Evolutionary conservation across 2,329 filamentous ascomycete species (phyloP).

Genomic region (Fonsecaea monophora): DNA sequence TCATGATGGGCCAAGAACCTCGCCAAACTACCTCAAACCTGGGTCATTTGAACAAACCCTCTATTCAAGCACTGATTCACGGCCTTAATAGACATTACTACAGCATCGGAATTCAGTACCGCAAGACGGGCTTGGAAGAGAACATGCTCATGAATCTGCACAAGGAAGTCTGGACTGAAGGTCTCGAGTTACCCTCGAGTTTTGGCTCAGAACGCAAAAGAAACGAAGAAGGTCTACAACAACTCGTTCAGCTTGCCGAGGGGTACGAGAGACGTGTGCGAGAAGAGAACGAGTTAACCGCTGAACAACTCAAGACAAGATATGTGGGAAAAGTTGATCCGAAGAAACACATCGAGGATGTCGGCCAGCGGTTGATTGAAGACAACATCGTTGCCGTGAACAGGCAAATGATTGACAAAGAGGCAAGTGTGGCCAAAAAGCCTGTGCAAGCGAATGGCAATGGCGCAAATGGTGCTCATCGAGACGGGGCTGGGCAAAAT

Average conservation of each 20-base stretch:
- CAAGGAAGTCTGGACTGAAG: constrained; percentile 99
- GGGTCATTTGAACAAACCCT: constrained; percentile 97
- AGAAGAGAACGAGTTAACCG: constrained; percentile 95
- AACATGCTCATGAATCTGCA: constrained; percentile 99
- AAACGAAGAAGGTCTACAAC: constrained; percentile 87
- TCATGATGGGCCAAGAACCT: constrained; percentile 98
- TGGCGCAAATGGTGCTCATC: constrained; percentile 13
- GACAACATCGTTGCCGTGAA: constrained; percentile 99
- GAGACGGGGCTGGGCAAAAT: constrained; percentile 49
- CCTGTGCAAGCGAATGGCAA: constrained; percentile 56
- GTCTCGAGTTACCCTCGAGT: constrained; percentile 95
- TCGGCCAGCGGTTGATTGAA: constrained; percentile 95
- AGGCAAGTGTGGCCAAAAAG: constrained; percentile 86
- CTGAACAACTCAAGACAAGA: constrained; percentile 97
- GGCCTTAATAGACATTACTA: constrained; percentile 99
- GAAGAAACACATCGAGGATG: constrained; percentile 98
- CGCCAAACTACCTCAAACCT: constrained; percentile 97
- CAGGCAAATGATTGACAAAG: constrained; percentile 99
- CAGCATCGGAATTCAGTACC: constrained; percentile 97
- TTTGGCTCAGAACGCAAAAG: constrained; percentile 82
- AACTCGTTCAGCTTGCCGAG: constrained; percentile 86
- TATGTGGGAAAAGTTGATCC: constrained; percentile 99
- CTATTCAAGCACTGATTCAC: constrained; percentile 98
- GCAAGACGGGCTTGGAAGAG: constrained; percentile 96
- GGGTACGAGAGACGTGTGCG: constrained; percentile 99